These are phyloP conservation scores for Hanseniaspora occidentalis DNA, from an alignment of 805 yeast genomes.

Conservation along the genomic window DNA sequence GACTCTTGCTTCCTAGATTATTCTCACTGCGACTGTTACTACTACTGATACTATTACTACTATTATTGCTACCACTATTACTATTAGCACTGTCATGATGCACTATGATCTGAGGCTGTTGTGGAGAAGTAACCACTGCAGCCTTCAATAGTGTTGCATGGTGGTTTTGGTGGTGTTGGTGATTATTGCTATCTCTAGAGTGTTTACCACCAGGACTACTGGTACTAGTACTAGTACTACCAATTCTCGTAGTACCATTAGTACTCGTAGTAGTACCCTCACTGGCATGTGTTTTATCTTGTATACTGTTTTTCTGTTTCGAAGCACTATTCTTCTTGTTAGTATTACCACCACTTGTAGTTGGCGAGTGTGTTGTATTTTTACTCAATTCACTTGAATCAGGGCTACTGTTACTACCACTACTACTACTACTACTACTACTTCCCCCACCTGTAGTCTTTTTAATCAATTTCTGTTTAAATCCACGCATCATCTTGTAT, in stretches of 20 bases:
- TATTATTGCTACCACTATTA: background rate
- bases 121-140: background rate
- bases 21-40: background rate
- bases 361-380: background rate
- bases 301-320: background rate
- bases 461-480: conserved; percentile 40
- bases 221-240: no score
- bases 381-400: background rate
- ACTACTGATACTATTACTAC: background rate
- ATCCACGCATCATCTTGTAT: conserved; percentile 58
- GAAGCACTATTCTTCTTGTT: conserved; percentile 1
- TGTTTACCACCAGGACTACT: no score
- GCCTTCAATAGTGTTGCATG: background rate
- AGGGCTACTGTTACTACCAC: background rate
- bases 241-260: background rate
- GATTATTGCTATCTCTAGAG: no score
- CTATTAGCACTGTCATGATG: background rate
- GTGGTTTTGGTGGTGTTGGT: background rate
- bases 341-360: background rate
- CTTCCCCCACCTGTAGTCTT: conserved; percentile 20
- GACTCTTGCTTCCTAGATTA: no score
- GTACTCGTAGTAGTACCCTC: background rate
- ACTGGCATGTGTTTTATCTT: background rate
- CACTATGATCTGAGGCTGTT: background rate
- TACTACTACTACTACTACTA: conserved; percentile 1